A percentile compares a stretch with the other conserved stretches of the same genome.
Conservation (phyloP, 2,329 filamentous ascomycete genomes). For the Colletotrichum nymphaeae region DNA sequence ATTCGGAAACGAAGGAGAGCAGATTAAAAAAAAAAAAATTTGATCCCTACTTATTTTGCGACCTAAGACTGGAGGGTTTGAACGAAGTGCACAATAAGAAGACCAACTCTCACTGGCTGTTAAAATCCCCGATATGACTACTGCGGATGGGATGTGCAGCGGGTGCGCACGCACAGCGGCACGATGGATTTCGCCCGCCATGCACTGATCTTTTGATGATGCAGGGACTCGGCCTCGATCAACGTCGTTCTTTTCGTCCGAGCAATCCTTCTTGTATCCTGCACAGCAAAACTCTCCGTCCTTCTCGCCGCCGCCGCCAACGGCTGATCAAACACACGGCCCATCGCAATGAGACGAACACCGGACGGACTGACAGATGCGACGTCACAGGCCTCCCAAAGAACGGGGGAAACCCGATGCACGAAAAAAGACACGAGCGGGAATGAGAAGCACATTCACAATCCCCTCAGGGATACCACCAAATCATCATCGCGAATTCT, state of each 20-base stretch:
- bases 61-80: neutral
- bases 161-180: neutral
- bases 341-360: constrained; percentile 25
- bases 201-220: neutral
- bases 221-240: neutral
- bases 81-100: neutral
- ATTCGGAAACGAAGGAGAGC: constrained; percentile 2
- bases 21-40: neutral
- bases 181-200: neutral
- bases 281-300: neutral
- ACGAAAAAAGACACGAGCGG: neutral
- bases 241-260: neutral
- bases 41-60: too few relatives aligned
- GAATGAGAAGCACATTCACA: neutral
- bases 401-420: neutral
- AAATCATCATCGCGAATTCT: neutral
- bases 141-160: neutral
- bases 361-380: neutral
- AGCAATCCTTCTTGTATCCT: neutral
- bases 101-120: neutral
- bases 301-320: neutral
- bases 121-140: neutral
- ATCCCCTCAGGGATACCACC: neutral
- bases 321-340: constrained; percentile 18
- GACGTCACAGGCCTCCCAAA: constrained; percentile 14